Evolutionary conservation across 345 rosid genomes (phyloP).

Genomic region (Brassica cretica): DNA sequence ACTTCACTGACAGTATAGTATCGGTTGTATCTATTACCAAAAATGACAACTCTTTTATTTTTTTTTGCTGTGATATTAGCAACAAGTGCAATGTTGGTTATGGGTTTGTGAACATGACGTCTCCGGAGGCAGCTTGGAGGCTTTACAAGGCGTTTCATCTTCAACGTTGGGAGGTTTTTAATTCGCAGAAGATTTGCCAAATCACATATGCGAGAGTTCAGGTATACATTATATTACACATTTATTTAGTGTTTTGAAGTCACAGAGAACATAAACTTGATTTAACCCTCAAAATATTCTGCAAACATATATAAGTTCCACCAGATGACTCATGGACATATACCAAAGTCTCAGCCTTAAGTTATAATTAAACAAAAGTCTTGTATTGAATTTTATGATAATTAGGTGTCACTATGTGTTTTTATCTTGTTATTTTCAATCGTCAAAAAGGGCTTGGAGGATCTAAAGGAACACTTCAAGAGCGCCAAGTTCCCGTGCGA

Average conservation of each 20-base stretch:
- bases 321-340: neutral
- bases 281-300: neutral
- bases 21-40: neutral
- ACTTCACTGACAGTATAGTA: neutral
- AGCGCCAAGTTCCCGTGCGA: slow-evolving; percentile 93
- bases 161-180: slow-evolving; percentile 95
- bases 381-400: neutral
- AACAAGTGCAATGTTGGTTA: slow-evolving; percentile 99
- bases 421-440: slow-evolving; percentile 7
- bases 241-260: neutral
- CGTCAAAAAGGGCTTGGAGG: slow-evolving; percentile 66
- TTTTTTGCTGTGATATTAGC: slow-evolving; percentile 42
- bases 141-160: slow-evolving; percentile 83
- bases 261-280: neutral
- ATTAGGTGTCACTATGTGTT: slow-evolving; percentile 4
- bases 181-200: slow-evolving; percentile 90
- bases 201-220: slow-evolving; percentile 93
- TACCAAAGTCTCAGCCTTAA: neutral
- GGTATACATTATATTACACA: slow-evolving; percentile 44
- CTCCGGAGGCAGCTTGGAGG: slow-evolving; percentile 78
- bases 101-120: slow-evolving; percentile 98
- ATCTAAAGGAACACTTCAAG: slow-evolving; percentile 92
- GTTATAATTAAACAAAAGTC: neutral
- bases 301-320: neutral
- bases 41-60: neutral